Base-by-base conservation (phyloP, 2,329 filamentous ascomycete species). In the Epichloe glyceriae region DNA sequence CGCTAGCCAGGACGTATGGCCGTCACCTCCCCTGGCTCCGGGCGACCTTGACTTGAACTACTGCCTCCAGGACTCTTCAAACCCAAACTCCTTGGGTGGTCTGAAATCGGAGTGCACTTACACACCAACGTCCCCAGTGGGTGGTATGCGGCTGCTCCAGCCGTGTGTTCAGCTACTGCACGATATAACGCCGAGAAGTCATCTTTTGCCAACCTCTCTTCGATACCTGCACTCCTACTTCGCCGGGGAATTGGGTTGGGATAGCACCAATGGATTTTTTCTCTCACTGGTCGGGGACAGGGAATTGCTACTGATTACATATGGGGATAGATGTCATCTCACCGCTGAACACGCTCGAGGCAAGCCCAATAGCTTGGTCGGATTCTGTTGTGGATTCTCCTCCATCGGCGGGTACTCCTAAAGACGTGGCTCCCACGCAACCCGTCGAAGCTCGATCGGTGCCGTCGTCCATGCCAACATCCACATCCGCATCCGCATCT, bases 11-110 rank as follows among this genome's bases (percentile, higher is more conserved):
- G 59, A 57, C 42, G 52, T 54, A 46, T 68, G 67, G 62, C 61
- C 64, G 37, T 71, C 67, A 26, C 67, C 70, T 33, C 68, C 66
- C 11, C n/a, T 50, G 40, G 45, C n/a, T 15, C 33, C 51, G 12
- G 41, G 26, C 33, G 47, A 49, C 8, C 20, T 51, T 35, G 46
- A 51, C 8, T 14, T 45, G 22, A 46, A 30, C 42, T 52, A 49
- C 47, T 46, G 46, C 42, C 20, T 49, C 15, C 37, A 52, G 41
- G 47, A 52, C 26, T 41, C 20, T 4, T 10, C 42, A 3, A 12
- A 3, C 20, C 20, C 22, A 8, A 8, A 7, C 20, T n/a, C 17
- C 10, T 19, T 39, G 14, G 38, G 44, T 14, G n/a, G 35, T 3
- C 4, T 48, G 33, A 26, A 43, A 26, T 14, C 50, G 10, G 40